Conservation (phyloP, 2,329 filamentous ascomycete genomes). For the Colletotrichum nymphaeae region DNA sequence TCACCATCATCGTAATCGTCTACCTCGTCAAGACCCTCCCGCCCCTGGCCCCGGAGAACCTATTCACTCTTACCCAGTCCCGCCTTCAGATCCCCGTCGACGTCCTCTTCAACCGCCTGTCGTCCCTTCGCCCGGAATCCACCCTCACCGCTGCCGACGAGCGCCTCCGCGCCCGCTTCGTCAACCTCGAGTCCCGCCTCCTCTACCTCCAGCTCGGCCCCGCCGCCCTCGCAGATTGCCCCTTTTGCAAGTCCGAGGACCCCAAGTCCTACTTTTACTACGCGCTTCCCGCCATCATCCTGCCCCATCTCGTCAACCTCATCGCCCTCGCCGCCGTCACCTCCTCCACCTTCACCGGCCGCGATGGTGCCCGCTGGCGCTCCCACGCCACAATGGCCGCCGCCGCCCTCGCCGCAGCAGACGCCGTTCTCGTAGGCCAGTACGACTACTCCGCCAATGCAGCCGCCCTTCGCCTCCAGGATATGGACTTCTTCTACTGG, state of each 20-base stretch:
- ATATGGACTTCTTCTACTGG: slow-evolving; percentile 81
- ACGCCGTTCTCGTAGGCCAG: slow-evolving; percentile 72
- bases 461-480: slow-evolving; percentile 67
- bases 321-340: slow-evolving; percentile 79
- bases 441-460: slow-evolving; percentile 77
- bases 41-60: slow-evolving; percentile 78
- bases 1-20: slow-evolving; percentile 61
- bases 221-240: slow-evolving; percentile 76
- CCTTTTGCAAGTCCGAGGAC: slow-evolving; percentile 83
- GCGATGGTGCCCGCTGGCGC: slow-evolving; percentile 76
- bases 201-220: slow-evolving; percentile 89
- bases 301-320: slow-evolving; percentile 86
- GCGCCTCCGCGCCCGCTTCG: slow-evolving; percentile 74
- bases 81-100: slow-evolving; percentile 88
- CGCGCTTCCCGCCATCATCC: slow-evolving; percentile 77
- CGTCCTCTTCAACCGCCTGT: slow-evolving; percentile 83
- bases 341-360: slow-evolving; percentile 72
- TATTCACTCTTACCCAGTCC: slow-evolving; percentile 82
- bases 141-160: slow-evolving; percentile 70
- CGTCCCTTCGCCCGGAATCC: slow-evolving; percentile 60
- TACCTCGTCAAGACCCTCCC: slow-evolving; percentile 73
- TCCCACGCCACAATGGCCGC: slow-evolving; percentile 74
- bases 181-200: slow-evolving; percentile 77
- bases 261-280: slow-evolving; percentile 82
- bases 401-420: slow-evolving; percentile 67